These are phyloP conservation scores for Geotrichum citri-aurantii DNA, from an alignment of 1,139 yeast species.

Conservation along the genomic window DNA sequence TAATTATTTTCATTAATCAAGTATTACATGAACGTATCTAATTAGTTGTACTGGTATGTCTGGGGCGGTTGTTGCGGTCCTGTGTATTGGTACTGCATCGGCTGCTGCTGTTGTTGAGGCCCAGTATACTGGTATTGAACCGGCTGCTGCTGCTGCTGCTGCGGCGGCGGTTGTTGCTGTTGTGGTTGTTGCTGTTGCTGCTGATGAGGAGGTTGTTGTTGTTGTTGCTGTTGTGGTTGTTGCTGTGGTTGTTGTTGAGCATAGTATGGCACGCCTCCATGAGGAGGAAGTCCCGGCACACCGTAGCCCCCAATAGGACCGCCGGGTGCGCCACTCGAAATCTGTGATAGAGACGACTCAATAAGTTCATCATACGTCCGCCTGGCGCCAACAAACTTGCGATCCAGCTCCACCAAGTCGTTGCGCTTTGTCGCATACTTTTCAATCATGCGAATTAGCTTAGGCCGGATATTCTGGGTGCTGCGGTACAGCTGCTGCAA, in stretches of 20 bases:
- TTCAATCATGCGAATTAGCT: conserved; percentile 65
- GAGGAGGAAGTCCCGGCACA: neutral
- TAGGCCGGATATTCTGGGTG: conserved; percentile 66
- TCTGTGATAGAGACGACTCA: conserved; percentile 41
- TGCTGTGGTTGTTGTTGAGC: conserved; percentile 1
- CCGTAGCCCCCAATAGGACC: neutral
- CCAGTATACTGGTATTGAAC: neutral
- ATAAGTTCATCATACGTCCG: conserved; percentile 62
- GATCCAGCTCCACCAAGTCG: conserved; percentile 65
- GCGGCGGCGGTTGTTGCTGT: conserved; percentile 2
- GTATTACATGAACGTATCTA: neutral
- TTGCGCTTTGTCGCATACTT: conserved; percentile 69
- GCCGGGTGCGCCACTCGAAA: neutral
- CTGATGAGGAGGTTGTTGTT: conserved; percentile 4
- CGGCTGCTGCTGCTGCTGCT: neutral
- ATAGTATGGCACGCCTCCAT: neutral
- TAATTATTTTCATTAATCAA: neutral
- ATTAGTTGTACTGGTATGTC: neutral
- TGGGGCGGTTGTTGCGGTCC: neutral
- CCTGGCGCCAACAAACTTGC: conserved; percentile 62
- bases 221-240: conserved; percentile 12
- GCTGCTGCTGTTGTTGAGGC: neutral
- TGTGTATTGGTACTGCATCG: neutral
- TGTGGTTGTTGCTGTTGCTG: neutral
- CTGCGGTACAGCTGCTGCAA: conserved; percentile 57